Evolutionary conservation across 768 basidiomycete genomes (phyloP).

Genomic region (Chalciporus piperatus): DNA sequence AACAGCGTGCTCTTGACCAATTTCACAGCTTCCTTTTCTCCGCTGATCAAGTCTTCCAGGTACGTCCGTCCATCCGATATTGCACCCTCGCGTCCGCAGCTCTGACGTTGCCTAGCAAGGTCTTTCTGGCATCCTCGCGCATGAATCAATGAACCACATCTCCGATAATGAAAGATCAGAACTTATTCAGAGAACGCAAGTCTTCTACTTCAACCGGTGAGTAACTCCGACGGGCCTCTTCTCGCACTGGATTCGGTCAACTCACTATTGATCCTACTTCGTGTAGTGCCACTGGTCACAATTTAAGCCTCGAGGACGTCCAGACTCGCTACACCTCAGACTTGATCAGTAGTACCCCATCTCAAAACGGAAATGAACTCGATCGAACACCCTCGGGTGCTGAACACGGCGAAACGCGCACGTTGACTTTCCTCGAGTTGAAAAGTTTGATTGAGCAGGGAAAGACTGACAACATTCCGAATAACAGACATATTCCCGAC

Average conservation of each 20-base stretch:
- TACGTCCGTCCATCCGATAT: constrained; percentile 25
- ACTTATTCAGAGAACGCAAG: constrained; percentile 49
- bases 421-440: constrained; percentile 64
- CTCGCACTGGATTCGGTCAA: constrained; percentile 31
- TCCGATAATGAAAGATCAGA: constrained; percentile 43
- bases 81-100: background rate
- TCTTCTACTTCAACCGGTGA: constrained; percentile 75
- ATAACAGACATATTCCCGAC: constrained; percentile 73
- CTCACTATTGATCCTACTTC: constrained; percentile 4
- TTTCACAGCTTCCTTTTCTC: constrained; percentile 52
- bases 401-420: constrained; percentile 35
- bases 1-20: constrained; percentile 21
- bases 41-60: constrained; percentile 59
- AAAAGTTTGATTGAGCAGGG: constrained; percentile 71
- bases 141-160: constrained; percentile 34
- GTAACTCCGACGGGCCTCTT: constrained; percentile 10
- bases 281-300: constrained; percentile 29
- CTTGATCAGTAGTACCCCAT: constrained; percentile 6
- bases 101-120: constrained; percentile 51
- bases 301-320: constrained; percentile 30
- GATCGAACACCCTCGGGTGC: constrained; percentile 1
- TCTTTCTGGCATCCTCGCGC: constrained; percentile 52
- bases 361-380: constrained; percentile 22
- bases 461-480: constrained; percentile 69
- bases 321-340: constrained; percentile 11